Evolutionary conservation across 2,329 filamentous ascomycete species (phyloP).

Genomic region (Arthrobotrys entomopaga): DNA sequence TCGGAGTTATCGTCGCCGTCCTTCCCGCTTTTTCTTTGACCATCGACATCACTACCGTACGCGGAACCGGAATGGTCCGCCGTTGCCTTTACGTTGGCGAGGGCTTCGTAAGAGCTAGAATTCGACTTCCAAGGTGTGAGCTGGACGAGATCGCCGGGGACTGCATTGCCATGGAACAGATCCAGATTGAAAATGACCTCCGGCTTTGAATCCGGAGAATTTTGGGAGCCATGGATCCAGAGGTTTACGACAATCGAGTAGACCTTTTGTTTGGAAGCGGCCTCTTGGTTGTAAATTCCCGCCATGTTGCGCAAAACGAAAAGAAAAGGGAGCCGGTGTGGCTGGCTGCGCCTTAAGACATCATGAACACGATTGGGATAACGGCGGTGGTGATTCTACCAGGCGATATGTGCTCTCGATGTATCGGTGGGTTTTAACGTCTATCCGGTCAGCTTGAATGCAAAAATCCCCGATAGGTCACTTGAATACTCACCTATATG

Average conservation of each 20-base stretch:
- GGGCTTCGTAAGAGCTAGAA: constrained; percentile 47
- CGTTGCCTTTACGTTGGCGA: constrained; percentile 33
- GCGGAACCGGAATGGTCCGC: constrained; percentile 30
- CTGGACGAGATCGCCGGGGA: constrained; percentile 43
- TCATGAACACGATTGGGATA: neutral
- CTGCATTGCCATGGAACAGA: constrained; percentile 29
- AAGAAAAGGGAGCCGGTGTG: constrained; percentile 20
- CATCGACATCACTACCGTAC: constrained; percentile 37
- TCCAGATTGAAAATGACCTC: constrained; percentile 51
- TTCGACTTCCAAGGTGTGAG: constrained; percentile 47
- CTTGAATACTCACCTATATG: neutral
- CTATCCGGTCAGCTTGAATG: no score
- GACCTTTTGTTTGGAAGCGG: constrained; percentile 31
- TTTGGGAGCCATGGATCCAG: constrained; percentile 48
- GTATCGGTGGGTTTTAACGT: no score
- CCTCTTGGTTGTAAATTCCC: constrained; percentile 25
- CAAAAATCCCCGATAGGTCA: neutral
- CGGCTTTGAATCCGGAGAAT: constrained; percentile 30
- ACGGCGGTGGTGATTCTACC: constrained; percentile 1
- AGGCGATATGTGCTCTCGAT: neutral
- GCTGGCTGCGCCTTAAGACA: constrained; percentile 41
- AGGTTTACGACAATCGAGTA: constrained; percentile 39
- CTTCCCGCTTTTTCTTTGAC: constrained; percentile 22
- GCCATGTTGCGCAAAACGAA: constrained; percentile 22
- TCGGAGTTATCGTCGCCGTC: constrained; percentile 34